phyloP scores from a whole-genome alignment of 352 stramenopile species.

The Phytopythium oedochilum region DNA sequence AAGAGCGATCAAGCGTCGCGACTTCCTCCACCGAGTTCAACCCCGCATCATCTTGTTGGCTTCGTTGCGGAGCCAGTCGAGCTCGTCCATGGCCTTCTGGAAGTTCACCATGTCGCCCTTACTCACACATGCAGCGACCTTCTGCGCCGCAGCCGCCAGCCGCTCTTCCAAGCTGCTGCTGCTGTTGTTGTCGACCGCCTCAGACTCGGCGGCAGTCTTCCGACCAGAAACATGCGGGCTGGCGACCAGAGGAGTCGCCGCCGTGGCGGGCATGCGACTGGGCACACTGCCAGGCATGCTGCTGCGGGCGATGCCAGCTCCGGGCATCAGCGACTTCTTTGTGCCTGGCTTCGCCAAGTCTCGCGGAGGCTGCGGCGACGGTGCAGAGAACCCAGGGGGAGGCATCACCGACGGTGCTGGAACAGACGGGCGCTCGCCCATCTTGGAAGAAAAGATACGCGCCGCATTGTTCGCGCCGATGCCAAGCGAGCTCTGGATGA shows the following conservation, averaged over 20 bases:
- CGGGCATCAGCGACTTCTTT: conserved; percentile 44
- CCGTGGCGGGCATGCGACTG: neutral
- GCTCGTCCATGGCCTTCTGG: conserved; percentile 75
- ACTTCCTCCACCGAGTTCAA: conserved; percentile 18
- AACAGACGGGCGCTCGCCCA: conserved; percentile 25
- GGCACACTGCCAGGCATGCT: neutral
- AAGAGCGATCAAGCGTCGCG: neutral
- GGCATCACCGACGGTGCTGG: conserved; percentile 15
- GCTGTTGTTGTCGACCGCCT: conserved; percentile 6
- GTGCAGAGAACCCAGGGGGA: conserved; percentile 42
- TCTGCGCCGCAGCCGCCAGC: conserved; percentile 56
- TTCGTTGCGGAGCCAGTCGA: conserved; percentile 76
- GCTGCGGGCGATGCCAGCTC: conserved; percentile 31
- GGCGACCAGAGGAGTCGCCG: neutral
- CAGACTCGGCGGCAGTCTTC: conserved; percentile 12
- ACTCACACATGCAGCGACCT: conserved; percentile 65
- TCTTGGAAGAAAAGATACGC: conserved; percentile 53
- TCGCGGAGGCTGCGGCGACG: conserved; percentile 31
- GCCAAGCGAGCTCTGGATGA: conserved; percentile 83
- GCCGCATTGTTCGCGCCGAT: conserved; percentile 60
- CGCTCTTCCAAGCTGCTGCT: conserved; percentile 54
- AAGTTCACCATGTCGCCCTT: conserved; percentile 81
- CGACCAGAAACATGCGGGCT: conserved; percentile 13
- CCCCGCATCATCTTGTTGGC: conserved; percentile 69
- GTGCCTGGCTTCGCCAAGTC: conserved; percentile 42